phyloP scores from a whole-genome alignment of 495 filamentous ascomycete species.

The Terfezia boudieri region DNA sequence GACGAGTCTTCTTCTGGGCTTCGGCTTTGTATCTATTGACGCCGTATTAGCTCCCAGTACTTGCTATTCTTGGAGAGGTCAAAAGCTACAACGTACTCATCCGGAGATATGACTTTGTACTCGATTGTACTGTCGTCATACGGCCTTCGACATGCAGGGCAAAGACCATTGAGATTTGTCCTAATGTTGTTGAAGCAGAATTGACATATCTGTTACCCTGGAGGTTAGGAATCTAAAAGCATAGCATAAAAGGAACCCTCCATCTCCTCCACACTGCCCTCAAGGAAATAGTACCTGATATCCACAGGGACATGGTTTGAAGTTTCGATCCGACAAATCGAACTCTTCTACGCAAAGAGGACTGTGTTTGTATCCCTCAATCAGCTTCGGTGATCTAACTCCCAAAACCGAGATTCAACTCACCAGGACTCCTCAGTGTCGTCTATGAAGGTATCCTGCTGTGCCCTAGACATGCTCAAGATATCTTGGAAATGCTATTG shows the following conservation, averaged over 20 bases:
- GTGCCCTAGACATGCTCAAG: constrained; percentile 20
- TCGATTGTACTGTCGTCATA: constrained; percentile 95
- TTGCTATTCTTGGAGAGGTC: not conserved
- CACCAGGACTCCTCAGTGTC: constrained; percentile 90
- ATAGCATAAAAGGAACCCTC: not conserved
- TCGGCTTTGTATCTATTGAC: constrained; percentile 51
- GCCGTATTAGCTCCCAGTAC: not conserved
- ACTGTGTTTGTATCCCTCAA: constrained; percentile 23
- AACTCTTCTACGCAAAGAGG: constrained; percentile 98
- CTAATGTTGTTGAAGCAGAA: constrained; percentile 99
- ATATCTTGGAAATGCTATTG: no score
- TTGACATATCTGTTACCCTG: constrained; percentile 59
- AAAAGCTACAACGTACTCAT: constrained; percentile 45
- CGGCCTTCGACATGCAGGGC: constrained; percentile 80
- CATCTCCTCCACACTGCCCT: no score
- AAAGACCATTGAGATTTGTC: constrained; percentile 81
- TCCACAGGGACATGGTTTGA: constrained; percentile 90
- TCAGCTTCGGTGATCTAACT: constrained; percentile 2
- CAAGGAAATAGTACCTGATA: constrained; percentile 48
- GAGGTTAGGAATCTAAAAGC: not conserved
- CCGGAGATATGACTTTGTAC: constrained; percentile 76
- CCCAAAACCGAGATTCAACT: constrained; percentile 13
- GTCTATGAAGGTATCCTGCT: constrained; percentile 91
- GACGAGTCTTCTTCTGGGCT: constrained; percentile 69
- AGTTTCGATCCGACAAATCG: constrained; percentile 90